Conservation (phyloP, 2,329 filamentous ascomycete species). For the Penicillium hordei region DNA sequence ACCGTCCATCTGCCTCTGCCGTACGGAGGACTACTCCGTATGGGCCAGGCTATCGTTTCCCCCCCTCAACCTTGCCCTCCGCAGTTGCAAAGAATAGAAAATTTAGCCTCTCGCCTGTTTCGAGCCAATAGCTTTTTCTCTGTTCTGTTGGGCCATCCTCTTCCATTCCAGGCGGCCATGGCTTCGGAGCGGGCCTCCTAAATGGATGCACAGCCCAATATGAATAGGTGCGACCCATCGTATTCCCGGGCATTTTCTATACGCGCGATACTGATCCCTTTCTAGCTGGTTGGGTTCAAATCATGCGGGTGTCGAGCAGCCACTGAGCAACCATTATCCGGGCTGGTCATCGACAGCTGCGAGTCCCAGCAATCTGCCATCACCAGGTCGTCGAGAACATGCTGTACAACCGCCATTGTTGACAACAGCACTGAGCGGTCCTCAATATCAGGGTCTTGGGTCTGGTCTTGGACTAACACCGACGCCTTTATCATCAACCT, state of each 20-base stretch:
- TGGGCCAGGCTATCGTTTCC: constrained; percentile 9
- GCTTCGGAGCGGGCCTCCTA: constrained; percentile 29
- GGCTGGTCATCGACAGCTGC: constrained; percentile 35
- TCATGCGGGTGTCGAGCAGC: constrained; percentile 35
- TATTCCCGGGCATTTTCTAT: background rate
- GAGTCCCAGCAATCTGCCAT: constrained; percentile 34
- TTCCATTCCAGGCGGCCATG: constrained; percentile 29
- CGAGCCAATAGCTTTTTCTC: constrained; percentile 15
- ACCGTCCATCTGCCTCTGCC: constrained; percentile 11
- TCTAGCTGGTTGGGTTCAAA: constrained; percentile 36
- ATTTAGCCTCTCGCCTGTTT: constrained; percentile 23
- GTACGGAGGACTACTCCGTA: constrained; percentile 17
- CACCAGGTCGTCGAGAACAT: constrained; percentile 45
- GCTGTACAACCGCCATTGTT: constrained; percentile 44
- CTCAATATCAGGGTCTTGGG: constrained; percentile 39
- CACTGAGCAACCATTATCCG: constrained; percentile 29
- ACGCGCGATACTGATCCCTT: constrained; percentile 26
- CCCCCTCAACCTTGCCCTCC: constrained; percentile 20
- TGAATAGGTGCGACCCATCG: constrained; percentile 37
- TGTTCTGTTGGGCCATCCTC: constrained; percentile 14
- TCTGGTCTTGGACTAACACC: constrained; percentile 28
- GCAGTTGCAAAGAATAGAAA: constrained; percentile 32
- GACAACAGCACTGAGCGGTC: constrained; percentile 41
- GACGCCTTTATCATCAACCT: constrained; percentile 46
- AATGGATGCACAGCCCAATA: constrained; percentile 32